Percentiles rank a stretch among this genome's conserved stretches.
Conservation (phyloP, 2,329 filamentous ascomycete species). For the Penicillium sp. region DNA sequence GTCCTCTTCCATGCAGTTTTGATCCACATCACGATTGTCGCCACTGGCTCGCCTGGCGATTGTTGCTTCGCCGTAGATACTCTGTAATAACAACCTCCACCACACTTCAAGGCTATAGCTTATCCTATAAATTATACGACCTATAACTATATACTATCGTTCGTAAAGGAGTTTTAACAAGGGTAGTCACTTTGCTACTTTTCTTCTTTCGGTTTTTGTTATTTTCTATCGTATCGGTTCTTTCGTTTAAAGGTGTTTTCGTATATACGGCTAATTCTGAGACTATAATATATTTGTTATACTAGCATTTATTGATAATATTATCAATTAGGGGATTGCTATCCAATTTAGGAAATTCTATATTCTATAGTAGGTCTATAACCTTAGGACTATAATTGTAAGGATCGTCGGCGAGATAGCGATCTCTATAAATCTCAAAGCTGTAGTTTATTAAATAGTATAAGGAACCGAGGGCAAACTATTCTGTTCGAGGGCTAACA, state of each 20-base stretch:
- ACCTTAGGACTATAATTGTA: conserved; percentile 21
- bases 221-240: background rate
- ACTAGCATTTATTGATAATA: conserved; percentile 25
- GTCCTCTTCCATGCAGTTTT: conserved; percentile 1
- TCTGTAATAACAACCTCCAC: too few relatives aligned
- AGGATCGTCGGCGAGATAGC: conserved; percentile 24
- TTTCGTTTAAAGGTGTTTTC: conserved; percentile 3
- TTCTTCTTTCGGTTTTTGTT: background rate
- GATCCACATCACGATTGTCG: background rate
- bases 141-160: too few relatives aligned
- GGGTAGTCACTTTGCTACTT: background rate
- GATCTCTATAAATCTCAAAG: conserved; percentile 31
- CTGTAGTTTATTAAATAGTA: conserved; percentile 35
- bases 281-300: conserved; percentile 23
- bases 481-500: conserved; percentile 30
- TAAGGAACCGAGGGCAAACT: conserved; percentile 34
- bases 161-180: too few relatives aligned
- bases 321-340: conserved; percentile 25
- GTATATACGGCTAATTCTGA: conserved; percentile 18
- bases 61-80: background rate
- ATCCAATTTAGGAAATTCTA: conserved; percentile 27
- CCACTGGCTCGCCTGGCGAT: background rate
- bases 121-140: too few relatives aligned
- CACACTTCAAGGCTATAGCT: too few relatives aligned
- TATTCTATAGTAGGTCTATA: conserved; percentile 24